A percentile compares a stretch with the other conserved stretches of the same genome.
These are phyloP conservation scores for Peronospora belbahrii DNA, from an alignment of 352 stramenopile genomes.

Conservation along the genomic window DNA sequence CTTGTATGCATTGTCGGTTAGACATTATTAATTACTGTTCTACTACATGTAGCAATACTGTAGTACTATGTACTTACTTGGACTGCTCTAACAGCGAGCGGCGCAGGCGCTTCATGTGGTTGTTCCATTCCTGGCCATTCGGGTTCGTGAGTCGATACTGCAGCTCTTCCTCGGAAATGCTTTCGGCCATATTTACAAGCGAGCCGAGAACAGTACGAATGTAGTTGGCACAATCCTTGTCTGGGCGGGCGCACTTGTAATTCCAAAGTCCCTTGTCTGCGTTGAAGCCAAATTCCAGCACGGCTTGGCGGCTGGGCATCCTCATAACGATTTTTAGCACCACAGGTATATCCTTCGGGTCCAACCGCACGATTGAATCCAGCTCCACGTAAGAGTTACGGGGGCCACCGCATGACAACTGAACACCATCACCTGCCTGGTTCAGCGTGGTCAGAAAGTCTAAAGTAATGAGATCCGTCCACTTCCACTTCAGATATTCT, in stretches of 20 bases:
- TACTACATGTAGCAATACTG: not conserved
- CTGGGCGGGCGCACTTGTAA: conserved; percentile 81
- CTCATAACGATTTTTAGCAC: conserved; percentile 63
- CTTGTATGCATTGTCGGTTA: not conserved
- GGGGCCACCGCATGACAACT: conserved; percentile 64
- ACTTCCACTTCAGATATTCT: conserved; percentile 91
- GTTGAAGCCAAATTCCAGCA: conserved; percentile 86
- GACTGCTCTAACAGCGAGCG: conserved; percentile 55
- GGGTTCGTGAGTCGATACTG: conserved; percentile 78
- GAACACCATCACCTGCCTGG: conserved; percentile 44
- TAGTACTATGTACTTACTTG: conserved; percentile 18
- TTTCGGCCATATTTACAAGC: conserved; percentile 87
- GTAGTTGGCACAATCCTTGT: conserved; percentile 88
- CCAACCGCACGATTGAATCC: conserved; percentile 72
- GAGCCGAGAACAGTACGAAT: conserved; percentile 86
- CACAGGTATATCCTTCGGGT: conserved; percentile 61
- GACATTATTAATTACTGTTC: not conserved
- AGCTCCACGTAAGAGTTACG: conserved; percentile 76
- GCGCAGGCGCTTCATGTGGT: conserved; percentile 76
- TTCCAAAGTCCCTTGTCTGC: conserved; percentile 85
- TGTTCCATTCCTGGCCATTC: conserved; percentile 71
- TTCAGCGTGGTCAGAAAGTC: conserved; percentile 70
- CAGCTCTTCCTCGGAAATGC: conserved; percentile 86
- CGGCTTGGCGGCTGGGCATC: conserved; percentile 47
- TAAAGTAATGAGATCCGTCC: conserved; percentile 85